These are phyloP conservation scores for Mycena sanguinolenta DNA, from an alignment of 768 basidiomycete genomes.

Conservation along the genomic window DNA sequence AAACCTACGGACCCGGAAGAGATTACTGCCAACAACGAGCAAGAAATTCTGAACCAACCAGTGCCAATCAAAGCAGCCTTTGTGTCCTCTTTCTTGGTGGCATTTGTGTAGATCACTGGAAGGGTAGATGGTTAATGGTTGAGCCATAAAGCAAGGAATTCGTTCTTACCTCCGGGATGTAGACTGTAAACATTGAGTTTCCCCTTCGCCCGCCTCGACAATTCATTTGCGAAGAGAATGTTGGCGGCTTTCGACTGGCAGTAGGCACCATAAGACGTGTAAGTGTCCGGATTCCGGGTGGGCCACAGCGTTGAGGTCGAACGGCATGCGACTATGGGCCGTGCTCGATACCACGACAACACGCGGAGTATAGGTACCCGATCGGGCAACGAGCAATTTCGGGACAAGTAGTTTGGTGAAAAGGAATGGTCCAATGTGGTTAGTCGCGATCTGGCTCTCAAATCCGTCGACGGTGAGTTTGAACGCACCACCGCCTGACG, in stretches of 20 bases:
- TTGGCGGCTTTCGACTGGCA: neutral
- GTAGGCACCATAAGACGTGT: neutral
- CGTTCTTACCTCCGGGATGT: neutral
- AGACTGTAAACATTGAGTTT: neutral
- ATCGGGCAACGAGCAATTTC: neutral
- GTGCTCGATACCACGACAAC: neutral
- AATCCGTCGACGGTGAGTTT: neutral
- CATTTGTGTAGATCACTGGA: neutral
- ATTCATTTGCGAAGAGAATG: neutral
- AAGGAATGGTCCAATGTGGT: neutral
- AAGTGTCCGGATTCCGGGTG: neutral
- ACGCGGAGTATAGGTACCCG: neutral
- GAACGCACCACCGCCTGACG: neutral
- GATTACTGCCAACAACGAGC: too few relatives aligned
- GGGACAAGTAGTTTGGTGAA: neutral
- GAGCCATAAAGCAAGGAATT: neutral
- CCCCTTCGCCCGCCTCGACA: neutral
- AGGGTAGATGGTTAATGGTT: neutral
- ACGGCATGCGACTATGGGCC: neutral
- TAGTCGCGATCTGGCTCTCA: neutral
- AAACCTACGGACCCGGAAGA: too few relatives aligned
- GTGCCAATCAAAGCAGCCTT: neutral
- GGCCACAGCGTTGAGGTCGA: neutral
- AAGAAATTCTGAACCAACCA: neutral
- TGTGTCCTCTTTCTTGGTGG: neutral